Percentiles rank a stretch among this genome's conserved stretches.
phyloP scores from a whole-genome alignment of 1,284 basidiomycete genomes.

The Ustilago loliicola region DNA sequence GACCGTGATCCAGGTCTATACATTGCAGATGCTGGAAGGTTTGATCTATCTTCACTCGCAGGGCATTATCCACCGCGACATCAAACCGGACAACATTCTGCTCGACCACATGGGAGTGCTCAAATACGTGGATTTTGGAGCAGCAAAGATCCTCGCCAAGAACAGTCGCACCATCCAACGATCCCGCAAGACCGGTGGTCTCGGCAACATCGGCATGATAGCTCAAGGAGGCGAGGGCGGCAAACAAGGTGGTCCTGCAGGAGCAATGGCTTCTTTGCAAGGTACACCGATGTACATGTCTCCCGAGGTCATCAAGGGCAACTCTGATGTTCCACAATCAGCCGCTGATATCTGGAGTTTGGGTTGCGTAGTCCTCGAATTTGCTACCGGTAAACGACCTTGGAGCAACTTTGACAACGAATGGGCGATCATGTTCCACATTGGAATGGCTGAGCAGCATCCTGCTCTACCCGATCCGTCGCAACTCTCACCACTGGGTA shows the following conservation, averaged over 20 bases:
- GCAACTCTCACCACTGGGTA: slow-evolving; percentile 89
- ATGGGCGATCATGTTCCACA: slow-evolving; percentile 99
- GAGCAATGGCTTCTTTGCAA: slow-evolving; percentile 78
- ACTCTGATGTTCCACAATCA: slow-evolving; percentile 80
- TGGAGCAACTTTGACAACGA: slow-evolving; percentile 99
- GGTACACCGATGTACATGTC: slow-evolving; percentile 99
- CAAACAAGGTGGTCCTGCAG: slow-evolving; percentile 64
- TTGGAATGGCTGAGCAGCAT: slow-evolving; percentile 95
- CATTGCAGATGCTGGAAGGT: slow-evolving; percentile 96
- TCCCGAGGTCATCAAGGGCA: slow-evolving; percentile 94
- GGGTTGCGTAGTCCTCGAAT: slow-evolving; percentile 96
- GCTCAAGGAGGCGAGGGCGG: slow-evolving; percentile 72
- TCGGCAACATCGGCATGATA: slow-evolving; percentile 48
- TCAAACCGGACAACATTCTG: slow-evolving; percentile 98
- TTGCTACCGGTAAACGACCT: slow-evolving; percentile 93
- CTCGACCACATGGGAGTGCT: slow-evolving; percentile 93
- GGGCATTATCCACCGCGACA: slow-evolving; percentile 94
- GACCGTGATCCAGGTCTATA: slow-evolving; percentile 93
- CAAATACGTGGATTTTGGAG: slow-evolving; percentile 99
- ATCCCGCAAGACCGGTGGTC: slow-evolving; percentile 50
- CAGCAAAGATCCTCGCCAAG: slow-evolving; percentile 95
- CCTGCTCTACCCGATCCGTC: slow-evolving; percentile 92
- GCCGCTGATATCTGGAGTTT: slow-evolving; percentile 99
- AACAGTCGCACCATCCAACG: slow-evolving; percentile 79
- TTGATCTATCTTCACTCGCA: slow-evolving; percentile 92